Base-by-base conservation (phyloP, 106 monocot genomes). In the Acanthochlamys bracteata region DNA sequence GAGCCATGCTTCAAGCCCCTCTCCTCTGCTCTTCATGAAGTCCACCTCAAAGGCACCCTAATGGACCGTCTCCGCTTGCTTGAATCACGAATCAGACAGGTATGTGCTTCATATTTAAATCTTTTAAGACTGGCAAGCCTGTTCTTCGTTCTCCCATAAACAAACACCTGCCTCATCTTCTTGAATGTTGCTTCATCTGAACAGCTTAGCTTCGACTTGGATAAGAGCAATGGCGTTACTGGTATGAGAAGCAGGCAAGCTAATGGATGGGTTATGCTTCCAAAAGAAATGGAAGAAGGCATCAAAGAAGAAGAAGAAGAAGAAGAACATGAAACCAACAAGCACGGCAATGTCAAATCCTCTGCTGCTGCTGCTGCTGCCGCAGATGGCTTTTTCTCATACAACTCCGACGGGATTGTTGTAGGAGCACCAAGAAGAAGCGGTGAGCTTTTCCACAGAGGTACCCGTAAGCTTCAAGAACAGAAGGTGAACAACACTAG, bases 21-120 rank as follows among this genome's bases (percentile, higher is more conserved):
- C 25, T 24, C 73, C 0, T 46, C 76, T 12, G 75, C 75, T 13
- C 53, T 79, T 42, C 70, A 68, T 13, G 73, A 86, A 10, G 70
- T 73, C n/a, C 65, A 57, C 6, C 55, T 80, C 49, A 85, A 73
- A 65, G 85, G 69, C 8, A 68, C 46, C 11, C 78, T 90, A n/a
- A 70, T 80, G 68, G 77, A 78, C 19, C 85, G 85, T 33, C 76
- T 90, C 59, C 66, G 72, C 24, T 39, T 80, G 40, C 85, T 90
- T 19, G 85, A 90, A 71, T 64, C 64, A 47, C 71, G 83, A 11
- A 85, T 90, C 58, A 70, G 63, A 8, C 80, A 82, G 79, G 84
- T 84, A 47, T 23, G 7, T 46, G 23, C 0, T 11, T 23, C 22
- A 33, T 3, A 33, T 33, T 33, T 33, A 3, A 33, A 33, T n/a